These are phyloP conservation scores for Talaromyces sp. DNA, from an alignment of 2,329 filamentous ascomycete genomes.

Conservation along the genomic window DNA sequence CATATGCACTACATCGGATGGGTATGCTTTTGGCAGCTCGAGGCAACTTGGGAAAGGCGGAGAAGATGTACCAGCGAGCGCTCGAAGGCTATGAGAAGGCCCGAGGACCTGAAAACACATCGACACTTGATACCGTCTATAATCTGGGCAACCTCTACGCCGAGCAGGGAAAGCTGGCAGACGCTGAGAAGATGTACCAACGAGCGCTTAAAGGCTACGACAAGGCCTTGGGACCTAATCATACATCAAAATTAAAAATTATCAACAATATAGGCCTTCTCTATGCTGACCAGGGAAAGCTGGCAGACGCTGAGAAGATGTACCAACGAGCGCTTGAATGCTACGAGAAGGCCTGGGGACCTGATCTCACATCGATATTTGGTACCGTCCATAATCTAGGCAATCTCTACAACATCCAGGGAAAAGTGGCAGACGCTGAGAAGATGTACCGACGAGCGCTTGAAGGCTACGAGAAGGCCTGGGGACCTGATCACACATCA, in stretches of 20 bases:
- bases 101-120: neutral
- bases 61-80: conserved; percentile 8
- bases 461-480: neutral
- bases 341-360: neutral
- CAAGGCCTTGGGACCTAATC: neutral
- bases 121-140: neutral
- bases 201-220: neutral
- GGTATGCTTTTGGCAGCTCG: conserved; percentile 8
- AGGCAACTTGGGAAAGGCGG: conserved; percentile 6
- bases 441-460: neutral
- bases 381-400: neutral
- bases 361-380: neutral
- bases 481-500: neutral
- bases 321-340: neutral
- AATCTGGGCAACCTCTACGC: neutral
- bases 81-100: neutral
- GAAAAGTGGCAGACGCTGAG: neutral
- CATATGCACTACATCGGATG: neutral
- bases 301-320: neutral
- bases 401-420: neutral
- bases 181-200: conserved; percentile 11
- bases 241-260: neutral
- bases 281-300: neutral
- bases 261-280: neutral
- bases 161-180: neutral